These are phyloP conservation scores for Symbiotaphrina buchneri DNA, from an alignment of 495 filamentous ascomycete species.

Conservation along the genomic window DNA sequence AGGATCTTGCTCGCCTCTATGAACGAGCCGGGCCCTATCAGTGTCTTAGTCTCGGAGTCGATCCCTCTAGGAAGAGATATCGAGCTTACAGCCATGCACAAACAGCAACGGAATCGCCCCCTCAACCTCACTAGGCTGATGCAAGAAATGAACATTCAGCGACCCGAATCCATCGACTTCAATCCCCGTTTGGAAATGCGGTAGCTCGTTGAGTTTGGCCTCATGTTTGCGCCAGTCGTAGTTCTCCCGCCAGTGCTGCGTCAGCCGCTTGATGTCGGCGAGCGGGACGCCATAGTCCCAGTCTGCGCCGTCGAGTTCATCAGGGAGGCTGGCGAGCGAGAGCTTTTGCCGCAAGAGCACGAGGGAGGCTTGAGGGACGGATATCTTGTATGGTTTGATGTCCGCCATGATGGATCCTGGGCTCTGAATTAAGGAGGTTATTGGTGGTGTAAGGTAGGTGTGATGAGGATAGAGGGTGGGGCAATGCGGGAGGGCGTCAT, in stretches of 20 bases:
- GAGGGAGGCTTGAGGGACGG: slow-evolving; percentile 17
- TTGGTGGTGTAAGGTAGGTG: too few relatives aligned
- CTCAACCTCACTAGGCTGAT: slow-evolving; percentile 7
- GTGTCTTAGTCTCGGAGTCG: background rate
- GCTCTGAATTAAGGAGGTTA: too few relatives aligned
- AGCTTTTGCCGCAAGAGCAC: slow-evolving; percentile 19
- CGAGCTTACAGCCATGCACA: slow-evolving; percentile 7
- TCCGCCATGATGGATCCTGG: too few relatives aligned
- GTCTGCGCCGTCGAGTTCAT: slow-evolving; percentile 17
- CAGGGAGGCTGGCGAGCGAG: slow-evolving; percentile 17
- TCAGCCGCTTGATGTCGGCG: slow-evolving; percentile 21
- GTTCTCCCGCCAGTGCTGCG: slow-evolving; percentile 18
- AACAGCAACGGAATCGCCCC: slow-evolving; percentile 9
- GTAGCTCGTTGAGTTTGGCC: slow-evolving; percentile 17
- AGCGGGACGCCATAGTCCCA: slow-evolving; percentile 27
- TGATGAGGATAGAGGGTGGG: too few relatives aligned
- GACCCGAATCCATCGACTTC: slow-evolving; percentile 15
- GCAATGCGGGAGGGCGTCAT: too few relatives aligned
- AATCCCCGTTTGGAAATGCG: slow-evolving; percentile 14
- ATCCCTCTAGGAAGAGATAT: background rate
- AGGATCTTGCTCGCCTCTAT: slow-evolving; percentile 14
- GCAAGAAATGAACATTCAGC: slow-evolving; percentile 10
- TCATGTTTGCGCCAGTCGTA: slow-evolving; percentile 27
- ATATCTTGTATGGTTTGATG: slow-evolving; percentile 20
- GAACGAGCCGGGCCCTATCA: slow-evolving; percentile 14